Evolutionary conservation across 2,329 filamentous ascomycete genomes (phyloP).

Genomic region (Stagonosporopsis cucurbitacearum): DNA sequence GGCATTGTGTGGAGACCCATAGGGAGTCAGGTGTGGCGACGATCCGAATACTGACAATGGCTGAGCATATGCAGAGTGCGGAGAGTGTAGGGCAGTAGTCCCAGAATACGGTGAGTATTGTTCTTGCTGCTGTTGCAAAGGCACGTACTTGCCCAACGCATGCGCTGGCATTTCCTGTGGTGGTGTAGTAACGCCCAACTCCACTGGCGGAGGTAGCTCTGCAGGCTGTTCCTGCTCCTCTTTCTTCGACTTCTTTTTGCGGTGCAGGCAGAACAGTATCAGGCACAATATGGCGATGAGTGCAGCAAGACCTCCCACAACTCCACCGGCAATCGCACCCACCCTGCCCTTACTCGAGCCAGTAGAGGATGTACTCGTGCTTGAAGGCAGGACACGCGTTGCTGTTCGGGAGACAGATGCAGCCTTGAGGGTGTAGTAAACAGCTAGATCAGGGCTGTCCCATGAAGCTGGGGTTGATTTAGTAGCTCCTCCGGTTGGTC

Average conservation of each 20-base stretch:
- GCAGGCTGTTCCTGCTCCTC: constrained; percentile 10
- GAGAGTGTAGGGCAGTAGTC: constrained; percentile 19
- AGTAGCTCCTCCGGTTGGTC: constrained; percentile 61
- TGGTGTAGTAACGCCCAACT: constrained; percentile 39
- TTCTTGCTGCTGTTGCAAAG: constrained; percentile 33
- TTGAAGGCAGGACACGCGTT: constrained; percentile 53
- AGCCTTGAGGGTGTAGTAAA: constrained; percentile 62
- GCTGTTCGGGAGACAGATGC: constrained; percentile 56
- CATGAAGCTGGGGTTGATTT: constrained; percentile 60
- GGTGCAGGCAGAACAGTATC: constrained; percentile 46
- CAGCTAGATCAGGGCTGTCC: constrained; percentile 58
- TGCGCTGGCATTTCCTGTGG: constrained; percentile 40
- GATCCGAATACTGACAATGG: constrained; percentile 27
- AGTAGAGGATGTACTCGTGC: constrained; percentile 26
- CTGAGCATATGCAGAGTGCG: constrained; percentile 26
- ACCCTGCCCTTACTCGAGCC: constrained; percentile 35
- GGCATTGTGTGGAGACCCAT: constrained; percentile 8
- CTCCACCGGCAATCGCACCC: constrained; percentile 51
- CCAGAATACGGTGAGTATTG: constrained; percentile 12
- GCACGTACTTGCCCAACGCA: constrained; percentile 36
- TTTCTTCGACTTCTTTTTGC: constrained; percentile 44
- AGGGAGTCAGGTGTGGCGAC: constrained; percentile 15
- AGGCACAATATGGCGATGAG: constrained; percentile 43
- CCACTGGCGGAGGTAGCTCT: constrained; percentile 34
- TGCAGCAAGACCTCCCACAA: constrained; percentile 47